Base-by-base conservation (phyloP, 768 basidiomycete species). In the Sutorius australiensis region DNA sequence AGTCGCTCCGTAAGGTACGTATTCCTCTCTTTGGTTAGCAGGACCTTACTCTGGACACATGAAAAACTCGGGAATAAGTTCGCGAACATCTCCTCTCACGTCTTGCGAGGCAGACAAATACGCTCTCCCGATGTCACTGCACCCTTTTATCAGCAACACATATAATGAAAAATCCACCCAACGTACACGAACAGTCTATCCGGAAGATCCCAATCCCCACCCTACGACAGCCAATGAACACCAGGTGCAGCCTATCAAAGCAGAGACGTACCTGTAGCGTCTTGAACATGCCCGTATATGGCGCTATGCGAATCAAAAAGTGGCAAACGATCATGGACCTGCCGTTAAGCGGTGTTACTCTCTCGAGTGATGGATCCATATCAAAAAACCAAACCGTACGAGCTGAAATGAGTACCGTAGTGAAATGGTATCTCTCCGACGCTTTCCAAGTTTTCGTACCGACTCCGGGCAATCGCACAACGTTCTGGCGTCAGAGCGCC, bases 261-360 rank as follows among this genome's bases (percentile, higher is more conserved):
- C 16, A 11, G 28, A 17, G 19, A 41, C 73, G 55, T 48, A 80
- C 81, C 74, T 84, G 83, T 31, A 97, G 70, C 3, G 89, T 92
- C 72, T 94, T 92, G 77, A 95, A 98, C 87, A 95, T 95, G 63
- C 87, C 84, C 24, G 93, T 95, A 67, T 89, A 98, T 0, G 95
- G 95, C 13, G 87, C 83, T 61, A 95, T 73, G 19, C 95, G 80
- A 50, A 98, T 95, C 60, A 95, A 72, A 73, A 89, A 97, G 60
- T 95, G 93, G 73, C 92, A 95, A 41, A 94, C 90, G 53, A 93
- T 95, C 94, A 97, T 97, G 3, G 92, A 95, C 51, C 68, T 69
- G 42, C 32, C 17, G 36, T 34, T 8, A 46, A 41, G 17, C 2
- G 42, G 11, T 12, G 39, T 65, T 9, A 67, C 4, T 38, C 33